Base-by-base conservation (phyloP, 2,329 filamentous ascomycete species). In the Colletotrichum tamarilloi region DNA sequence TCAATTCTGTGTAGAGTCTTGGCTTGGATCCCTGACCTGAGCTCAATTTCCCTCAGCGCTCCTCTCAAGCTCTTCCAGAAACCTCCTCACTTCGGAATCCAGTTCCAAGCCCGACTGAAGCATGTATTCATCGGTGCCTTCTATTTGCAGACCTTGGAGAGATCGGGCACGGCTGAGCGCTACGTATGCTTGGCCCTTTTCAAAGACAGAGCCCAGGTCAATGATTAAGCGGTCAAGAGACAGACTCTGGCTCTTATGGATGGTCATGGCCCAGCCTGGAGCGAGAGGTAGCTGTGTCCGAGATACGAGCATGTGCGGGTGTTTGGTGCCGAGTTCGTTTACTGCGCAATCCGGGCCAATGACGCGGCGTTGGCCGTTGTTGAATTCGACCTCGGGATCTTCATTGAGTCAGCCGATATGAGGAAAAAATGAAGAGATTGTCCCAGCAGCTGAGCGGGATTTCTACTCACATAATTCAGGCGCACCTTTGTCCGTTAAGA, bases 181-280 rank as follows among this genome's bases (percentile, higher is more conserved):
- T 8, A 92, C 91, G 69, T 93, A 92, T 0, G 87, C 86, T 80
- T 92, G 90, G 0, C 90, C 89, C 32, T 85, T 82, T 70, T 88
- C 88, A 76, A 92, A 92, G 0, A 84, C 84, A 5, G 79, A 78
- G 0, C 79, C 77, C 5, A 92, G 77, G 76, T 92, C 81, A 1
- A 92, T 88, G 2, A 87, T 83, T 2, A 90, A 89, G 38, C 38
- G 38, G 14, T 42, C 38, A 3, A 42, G 38, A 6, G 38, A 42
- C 38, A 42, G 14, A 14, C 38, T 19, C 16, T 42, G 38, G 5
- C 38, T 42, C 38, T 42, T 42, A 5, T 42, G 38, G 38, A 42
- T 42, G 38, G 38, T 42, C 38, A 42, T 42, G 38, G 38, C 38
- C 38, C 38, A 42, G 14, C 38, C 38, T 5, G 38, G 38, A 4